Conservation (phyloP, 176 grass and related monocot genomes). For the Oropetium thomaeum region DNA sequence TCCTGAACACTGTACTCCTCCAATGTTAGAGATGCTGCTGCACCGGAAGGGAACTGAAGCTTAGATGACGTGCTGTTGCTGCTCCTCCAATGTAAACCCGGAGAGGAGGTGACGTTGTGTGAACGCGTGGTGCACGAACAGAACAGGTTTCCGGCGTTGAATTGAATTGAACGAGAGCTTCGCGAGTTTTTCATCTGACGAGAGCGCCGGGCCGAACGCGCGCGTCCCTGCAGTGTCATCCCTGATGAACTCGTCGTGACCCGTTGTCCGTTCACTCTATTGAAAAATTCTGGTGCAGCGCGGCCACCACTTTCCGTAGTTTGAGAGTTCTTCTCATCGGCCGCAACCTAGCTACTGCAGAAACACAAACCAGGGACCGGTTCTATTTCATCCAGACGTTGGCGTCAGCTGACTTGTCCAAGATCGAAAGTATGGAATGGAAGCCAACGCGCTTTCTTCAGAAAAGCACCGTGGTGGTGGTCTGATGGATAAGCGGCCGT, state of each 20-base stretch:
- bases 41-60: not conserved
- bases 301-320: not conserved
- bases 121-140: conserved; percentile 26
- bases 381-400: not conserved
- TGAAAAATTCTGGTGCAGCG: not conserved
- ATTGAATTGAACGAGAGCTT: no score
- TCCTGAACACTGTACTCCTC: not conserved
- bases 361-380: not conserved
- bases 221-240: no score
- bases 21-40: not conserved
- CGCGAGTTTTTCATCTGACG: not conserved
- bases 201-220: no score
- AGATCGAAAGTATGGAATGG: not conserved
- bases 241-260: no score
- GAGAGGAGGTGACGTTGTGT: not conserved
- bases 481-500: no score
- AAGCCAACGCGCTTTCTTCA: not conserved
- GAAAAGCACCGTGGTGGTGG: not conserved
- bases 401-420: not conserved
- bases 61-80: not conserved
- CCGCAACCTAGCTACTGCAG: not conserved
- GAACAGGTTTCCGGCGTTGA: not conserved
- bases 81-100: not conserved
- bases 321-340: not conserved
- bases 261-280: conserved; percentile 4